Evolutionary conservation across 1,284 basidiomycete genomes (phyloP).

Genomic region (Wallemia mellicola): DNA sequence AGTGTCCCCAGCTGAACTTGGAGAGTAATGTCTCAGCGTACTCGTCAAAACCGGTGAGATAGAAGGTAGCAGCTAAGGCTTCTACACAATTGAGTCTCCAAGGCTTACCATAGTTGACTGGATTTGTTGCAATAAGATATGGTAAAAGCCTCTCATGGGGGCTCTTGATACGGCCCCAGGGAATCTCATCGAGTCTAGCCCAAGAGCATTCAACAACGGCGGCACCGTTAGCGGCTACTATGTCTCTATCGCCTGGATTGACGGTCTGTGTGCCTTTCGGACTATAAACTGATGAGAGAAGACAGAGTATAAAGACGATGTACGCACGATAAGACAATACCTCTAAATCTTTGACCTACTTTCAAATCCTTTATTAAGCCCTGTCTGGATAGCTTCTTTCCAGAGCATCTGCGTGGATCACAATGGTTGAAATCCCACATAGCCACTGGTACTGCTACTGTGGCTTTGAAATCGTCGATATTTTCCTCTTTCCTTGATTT

Average conservation of each 20-base stretch:
- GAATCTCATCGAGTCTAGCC: conserved; percentile 79
- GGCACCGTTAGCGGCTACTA: conserved; percentile 41
- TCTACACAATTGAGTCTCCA: conserved; percentile 75
- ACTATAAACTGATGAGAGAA: too few relatives aligned
- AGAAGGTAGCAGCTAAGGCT: conserved; percentile 72
- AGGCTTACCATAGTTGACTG: conserved; percentile 81
- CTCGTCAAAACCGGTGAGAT: conserved; percentile 51
- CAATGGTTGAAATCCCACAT: conserved; percentile 98
- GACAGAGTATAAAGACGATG: not conserved
- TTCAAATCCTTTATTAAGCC: conserved; percentile 57
- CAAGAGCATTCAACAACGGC: conserved; percentile 95
- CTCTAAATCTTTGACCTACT: conserved; percentile 62
- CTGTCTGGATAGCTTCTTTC: conserved; percentile 66
- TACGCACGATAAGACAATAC: conserved; percentile 67
- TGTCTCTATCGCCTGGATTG: conserved; percentile 55
- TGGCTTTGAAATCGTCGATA: conserved; percentile 5
- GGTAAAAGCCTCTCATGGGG: conserved; percentile 73
- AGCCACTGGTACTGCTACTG: conserved; percentile 37
- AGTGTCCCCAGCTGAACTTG: conserved; percentile 60
- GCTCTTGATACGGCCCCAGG: conserved; percentile 72
- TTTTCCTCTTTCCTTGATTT: not conserved
- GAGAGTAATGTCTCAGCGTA: conserved; percentile 45
- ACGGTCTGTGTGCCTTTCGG: conserved; percentile 59
- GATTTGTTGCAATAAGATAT: conserved; percentile 70
- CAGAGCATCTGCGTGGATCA: conserved; percentile 76